These are phyloP conservation scores for Aquilaria malaccensis DNA, from an alignment of 345 rosid species.

Conservation along the genomic window DNA sequence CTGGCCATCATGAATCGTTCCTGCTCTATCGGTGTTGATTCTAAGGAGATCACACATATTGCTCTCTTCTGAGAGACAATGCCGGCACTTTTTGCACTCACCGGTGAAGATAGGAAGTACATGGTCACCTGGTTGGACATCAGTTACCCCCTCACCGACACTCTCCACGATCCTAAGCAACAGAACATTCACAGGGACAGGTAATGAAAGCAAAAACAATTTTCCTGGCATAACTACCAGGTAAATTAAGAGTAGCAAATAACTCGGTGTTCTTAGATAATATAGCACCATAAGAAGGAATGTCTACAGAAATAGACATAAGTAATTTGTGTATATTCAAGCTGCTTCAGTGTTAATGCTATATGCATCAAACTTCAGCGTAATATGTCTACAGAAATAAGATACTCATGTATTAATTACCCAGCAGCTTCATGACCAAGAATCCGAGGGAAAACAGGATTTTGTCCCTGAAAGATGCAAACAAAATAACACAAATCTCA, in stretches of 20 bases:
- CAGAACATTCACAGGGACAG: neutral
- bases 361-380: too few relatives aligned
- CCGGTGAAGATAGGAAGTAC: slow-evolving; percentile 80
- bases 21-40: slow-evolving; percentile 68
- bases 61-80: slow-evolving; percentile 71
- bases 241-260: neutral
- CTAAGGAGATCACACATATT: slow-evolving; percentile 85
- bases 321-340: too few relatives aligned
- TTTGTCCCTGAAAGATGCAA: slow-evolving; percentile 51
- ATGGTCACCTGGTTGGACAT: slow-evolving; percentile 66
- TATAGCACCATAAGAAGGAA: too few relatives aligned
- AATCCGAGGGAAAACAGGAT: slow-evolving; percentile 69
- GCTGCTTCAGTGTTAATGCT: too few relatives aligned
- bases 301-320: too few relatives aligned
- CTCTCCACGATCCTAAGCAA: slow-evolving; percentile 69
- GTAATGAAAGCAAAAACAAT: neutral
- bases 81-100: slow-evolving; percentile 66
- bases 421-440: slow-evolving; percentile 87
- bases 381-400: neutral
- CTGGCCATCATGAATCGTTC: slow-evolving; percentile 59
- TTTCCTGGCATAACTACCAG: neutral
- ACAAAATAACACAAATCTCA: neutral
- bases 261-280: too few relatives aligned
- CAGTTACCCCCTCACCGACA: slow-evolving; percentile 74
- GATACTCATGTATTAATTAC: slow-evolving; percentile 20